Evolutionary conservation across 805 yeast species (phyloP).

Genomic region (Schwanniomyces yamadae): DNA sequence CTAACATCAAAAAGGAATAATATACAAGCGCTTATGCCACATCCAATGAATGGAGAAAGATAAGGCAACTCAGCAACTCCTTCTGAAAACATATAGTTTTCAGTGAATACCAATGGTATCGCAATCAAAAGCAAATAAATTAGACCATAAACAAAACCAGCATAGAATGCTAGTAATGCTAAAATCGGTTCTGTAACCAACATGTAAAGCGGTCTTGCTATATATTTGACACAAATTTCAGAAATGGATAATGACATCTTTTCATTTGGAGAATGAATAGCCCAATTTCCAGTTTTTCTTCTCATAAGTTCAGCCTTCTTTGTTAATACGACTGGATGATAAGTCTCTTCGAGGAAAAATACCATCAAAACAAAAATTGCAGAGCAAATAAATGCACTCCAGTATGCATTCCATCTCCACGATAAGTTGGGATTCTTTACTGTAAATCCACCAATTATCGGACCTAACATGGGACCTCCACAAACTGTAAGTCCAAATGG

Average conservation of each 20-base stretch:
- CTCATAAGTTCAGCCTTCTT: constrained; percentile 22
- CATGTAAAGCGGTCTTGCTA: constrained; percentile 31
- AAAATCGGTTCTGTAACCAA: constrained; percentile 36
- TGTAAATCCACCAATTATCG: constrained; percentile 47
- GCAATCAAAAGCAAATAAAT: constrained; percentile 39
- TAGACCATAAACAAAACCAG: constrained; percentile 34
- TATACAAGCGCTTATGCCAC: constrained; percentile 25
- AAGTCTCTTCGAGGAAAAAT: constrained; percentile 29
- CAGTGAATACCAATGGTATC: constrained; percentile 39
- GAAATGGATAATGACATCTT: constrained; percentile 10
- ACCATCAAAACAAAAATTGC: constrained; percentile 27
- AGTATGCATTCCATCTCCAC: constrained; percentile 56
- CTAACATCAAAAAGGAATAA: constrained; percentile 22
- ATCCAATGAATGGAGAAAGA: constrained; percentile 34
- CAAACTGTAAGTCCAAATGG: constrained; percentile 67
- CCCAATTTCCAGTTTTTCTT: constrained; percentile 29
- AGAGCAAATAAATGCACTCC: constrained; percentile 35
- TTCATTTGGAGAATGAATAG: constrained; percentile 25
- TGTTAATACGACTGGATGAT: constrained; percentile 26
- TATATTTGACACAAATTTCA: constrained; percentile 22
- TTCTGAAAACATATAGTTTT: constrained; percentile 21
- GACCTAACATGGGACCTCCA: constrained; percentile 72
- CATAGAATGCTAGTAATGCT: constrained; percentile 35
- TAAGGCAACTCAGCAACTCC: constrained; percentile 30
- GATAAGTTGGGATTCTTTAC: constrained; percentile 23